Evolutionary conservation across 169 alveolate genomes (phyloP).

Genomic region (Plasmodium adleri): DNA sequence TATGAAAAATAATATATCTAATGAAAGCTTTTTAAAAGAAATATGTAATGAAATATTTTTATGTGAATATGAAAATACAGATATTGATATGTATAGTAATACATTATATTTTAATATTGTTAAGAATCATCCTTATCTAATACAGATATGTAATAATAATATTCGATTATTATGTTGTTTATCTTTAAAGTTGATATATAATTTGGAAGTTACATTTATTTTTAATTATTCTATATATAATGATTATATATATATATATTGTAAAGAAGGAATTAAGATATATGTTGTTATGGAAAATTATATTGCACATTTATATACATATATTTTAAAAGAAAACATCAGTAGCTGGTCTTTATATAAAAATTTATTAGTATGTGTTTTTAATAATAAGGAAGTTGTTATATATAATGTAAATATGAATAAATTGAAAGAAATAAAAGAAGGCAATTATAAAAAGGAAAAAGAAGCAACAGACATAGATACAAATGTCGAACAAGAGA

Average conservation of each 20-base stretch:
- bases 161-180: slow-evolving; percentile 51
- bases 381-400: slow-evolving; percentile 11
- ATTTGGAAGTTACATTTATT: slow-evolving; percentile 6
- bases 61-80: slow-evolving; percentile 69
- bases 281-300: slow-evolving; percentile 13
- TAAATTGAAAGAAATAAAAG: neutral
- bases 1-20: neutral
- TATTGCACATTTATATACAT: slow-evolving; percentile 8
- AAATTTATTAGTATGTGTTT: slow-evolving; percentile 27
- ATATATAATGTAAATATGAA: slow-evolving; percentile 15
- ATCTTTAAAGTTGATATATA: slow-evolving; percentile 32
- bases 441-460: neutral
- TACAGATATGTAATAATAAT: slow-evolving; percentile 31
- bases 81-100: slow-evolving; percentile 25
- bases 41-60: slow-evolving; percentile 23
- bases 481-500: neutral
- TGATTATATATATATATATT: slow-evolving; percentile 42
- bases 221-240: slow-evolving; percentile 23
- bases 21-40: neutral
- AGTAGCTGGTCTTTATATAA: slow-evolving; percentile 34
- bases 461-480: neutral
- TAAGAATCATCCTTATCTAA: slow-evolving; percentile 40
- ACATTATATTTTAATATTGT: slow-evolving; percentile 27
- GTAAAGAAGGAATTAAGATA: slow-evolving; percentile 25
- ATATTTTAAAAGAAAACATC: neutral